Evolutionary conservation across 2,329 filamentous ascomycete species (phyloP).

Genomic region (Pyrenophora graminea): DNA sequence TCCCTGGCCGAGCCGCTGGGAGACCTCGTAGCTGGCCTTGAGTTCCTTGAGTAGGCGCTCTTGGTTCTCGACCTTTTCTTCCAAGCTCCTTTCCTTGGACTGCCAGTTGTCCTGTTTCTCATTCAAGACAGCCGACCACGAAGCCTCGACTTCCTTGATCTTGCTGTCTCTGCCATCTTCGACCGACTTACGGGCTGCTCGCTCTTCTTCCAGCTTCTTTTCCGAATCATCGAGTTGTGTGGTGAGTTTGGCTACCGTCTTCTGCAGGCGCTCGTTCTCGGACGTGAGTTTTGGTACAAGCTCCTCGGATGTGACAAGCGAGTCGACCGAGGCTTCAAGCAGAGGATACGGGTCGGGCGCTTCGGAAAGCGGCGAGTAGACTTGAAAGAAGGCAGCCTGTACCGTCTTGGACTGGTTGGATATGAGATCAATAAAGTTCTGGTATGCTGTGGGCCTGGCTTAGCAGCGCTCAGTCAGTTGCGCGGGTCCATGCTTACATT

Average conservation of each 20-base stretch:
- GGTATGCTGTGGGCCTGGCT: constrained; percentile 70
- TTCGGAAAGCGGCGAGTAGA: constrained; percentile 92
- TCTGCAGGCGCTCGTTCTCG: constrained; percentile 87
- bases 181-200: constrained; percentile 70
- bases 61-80: constrained; percentile 93
- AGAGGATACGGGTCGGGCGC: constrained; percentile 95
- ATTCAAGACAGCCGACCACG: constrained; percentile 85
- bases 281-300: constrained; percentile 85
- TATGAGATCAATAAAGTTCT: constrained; percentile 93
- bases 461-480: constrained; percentile 14
- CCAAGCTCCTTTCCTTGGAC: constrained; percentile 84
- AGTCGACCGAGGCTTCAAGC: constrained; percentile 94
- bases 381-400: constrained; percentile 87
- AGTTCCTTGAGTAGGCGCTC: constrained; percentile 90
- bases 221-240: constrained; percentile 83
- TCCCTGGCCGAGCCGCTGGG: constrained; percentile 79
- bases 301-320: constrained; percentile 88
- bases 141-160: constrained; percentile 86
- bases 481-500: constrained; percentile 59
- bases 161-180: constrained; percentile 77
- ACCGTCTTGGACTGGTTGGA: constrained; percentile 95
- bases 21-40: constrained; percentile 96
- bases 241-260: constrained; percentile 74
- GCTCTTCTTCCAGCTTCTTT: constrained; percentile 76
- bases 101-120: constrained; percentile 98